Evolutionary conservation across 768 basidiomycete genomes (phyloP).

Genomic region (Porphyrellus cyaneotinctus): DNA sequence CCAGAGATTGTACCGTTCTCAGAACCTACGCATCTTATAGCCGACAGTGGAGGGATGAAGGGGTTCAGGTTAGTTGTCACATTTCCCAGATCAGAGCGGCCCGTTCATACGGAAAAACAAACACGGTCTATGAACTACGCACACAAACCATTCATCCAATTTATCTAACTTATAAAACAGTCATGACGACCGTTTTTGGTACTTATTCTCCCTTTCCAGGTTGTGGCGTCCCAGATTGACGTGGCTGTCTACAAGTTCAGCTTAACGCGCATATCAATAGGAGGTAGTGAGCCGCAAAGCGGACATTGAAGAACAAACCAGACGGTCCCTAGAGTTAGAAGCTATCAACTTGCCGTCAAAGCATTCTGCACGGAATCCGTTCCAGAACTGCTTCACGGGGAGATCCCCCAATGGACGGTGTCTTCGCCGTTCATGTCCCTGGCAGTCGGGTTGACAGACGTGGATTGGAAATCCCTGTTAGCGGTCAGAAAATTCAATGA

Average conservation of each 20-base stretch:
- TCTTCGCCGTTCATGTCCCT: conserved; percentile 16
- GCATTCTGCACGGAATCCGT: conserved; percentile 22
- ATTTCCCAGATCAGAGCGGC: not conserved
- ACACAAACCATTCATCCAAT: conserved; percentile 9
- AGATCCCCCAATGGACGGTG: conserved; percentile 24
- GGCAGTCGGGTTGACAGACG: conserved; percentile 25
- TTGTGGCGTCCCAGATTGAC: conserved; percentile 8
- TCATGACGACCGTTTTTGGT: conserved; percentile 15
- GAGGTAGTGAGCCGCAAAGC: conserved; percentile 18
- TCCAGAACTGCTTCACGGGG: conserved; percentile 20
- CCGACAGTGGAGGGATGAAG: not conserved
- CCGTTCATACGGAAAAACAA: conserved; percentile 9
- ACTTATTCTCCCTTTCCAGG: conserved; percentile 3
- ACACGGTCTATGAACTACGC: conserved; percentile 10
- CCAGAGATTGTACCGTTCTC: not conserved
- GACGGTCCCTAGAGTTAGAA: too few species aligned
- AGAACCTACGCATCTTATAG: not conserved
- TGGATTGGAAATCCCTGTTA: conserved; percentile 4
- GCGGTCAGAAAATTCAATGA: conserved; percentile 33
- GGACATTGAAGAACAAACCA: conserved; percentile 18
- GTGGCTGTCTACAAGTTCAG: conserved; percentile 2
- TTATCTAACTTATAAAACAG: conserved; percentile 9
- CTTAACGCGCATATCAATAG: conserved; percentile 3
- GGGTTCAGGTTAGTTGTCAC: conserved; percentile 2
- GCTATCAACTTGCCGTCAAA: too few species aligned